Evolutionary conservation across 1,284 basidiomycete genomes (phyloP).

Genomic region (Coniferiporia weirii): DNA sequence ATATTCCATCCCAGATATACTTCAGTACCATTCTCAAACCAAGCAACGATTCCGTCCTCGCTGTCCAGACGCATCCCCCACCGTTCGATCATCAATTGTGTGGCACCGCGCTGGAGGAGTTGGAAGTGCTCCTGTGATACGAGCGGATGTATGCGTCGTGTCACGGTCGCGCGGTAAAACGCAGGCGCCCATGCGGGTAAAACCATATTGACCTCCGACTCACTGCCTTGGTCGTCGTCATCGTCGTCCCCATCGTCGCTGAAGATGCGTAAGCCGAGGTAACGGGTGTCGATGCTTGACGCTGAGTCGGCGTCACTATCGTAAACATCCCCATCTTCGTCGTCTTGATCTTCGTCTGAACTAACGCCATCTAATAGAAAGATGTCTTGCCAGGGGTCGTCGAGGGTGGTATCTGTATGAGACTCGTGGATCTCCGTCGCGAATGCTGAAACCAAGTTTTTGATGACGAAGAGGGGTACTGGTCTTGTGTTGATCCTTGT

Average conservation of each 20-base stretch:
- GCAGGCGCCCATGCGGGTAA: slow-evolving; percentile 12
- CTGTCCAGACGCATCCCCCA: slow-evolving; percentile 54
- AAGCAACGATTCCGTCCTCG: slow-evolving; percentile 39
- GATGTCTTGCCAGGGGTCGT: slow-evolving; percentile 64
- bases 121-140: slow-evolving; percentile 34
- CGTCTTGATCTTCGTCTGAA: slow-evolving; percentile 26
- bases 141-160: slow-evolving; percentile 32
- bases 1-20: slow-evolving; percentile 67
- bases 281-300: slow-evolving; percentile 27
- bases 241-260: slow-evolving; percentile 25
- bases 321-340: slow-evolving; percentile 29
- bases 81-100: slow-evolving; percentile 49
- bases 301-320: slow-evolving; percentile 29
- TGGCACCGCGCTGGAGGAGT: slow-evolving; percentile 58
- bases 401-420: slow-evolving; percentile 28
- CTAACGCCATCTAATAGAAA: slow-evolving; percentile 46
- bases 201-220: background rate
- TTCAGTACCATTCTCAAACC: slow-evolving; percentile 35
- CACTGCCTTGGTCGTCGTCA: slow-evolving; percentile 23
- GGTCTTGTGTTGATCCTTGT: slow-evolving; percentile 51
- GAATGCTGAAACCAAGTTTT: slow-evolving; percentile 47
- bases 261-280: slow-evolving; percentile 8
- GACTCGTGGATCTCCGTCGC: slow-evolving; percentile 23
- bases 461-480: slow-evolving; percentile 62
- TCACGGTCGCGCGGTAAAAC: slow-evolving; percentile 25